Evolutionary conservation across 129 eudicot species (phyloP), one percentile per base, ranked within the genome.

Genomic region (Flaveria brownii): DNA sequence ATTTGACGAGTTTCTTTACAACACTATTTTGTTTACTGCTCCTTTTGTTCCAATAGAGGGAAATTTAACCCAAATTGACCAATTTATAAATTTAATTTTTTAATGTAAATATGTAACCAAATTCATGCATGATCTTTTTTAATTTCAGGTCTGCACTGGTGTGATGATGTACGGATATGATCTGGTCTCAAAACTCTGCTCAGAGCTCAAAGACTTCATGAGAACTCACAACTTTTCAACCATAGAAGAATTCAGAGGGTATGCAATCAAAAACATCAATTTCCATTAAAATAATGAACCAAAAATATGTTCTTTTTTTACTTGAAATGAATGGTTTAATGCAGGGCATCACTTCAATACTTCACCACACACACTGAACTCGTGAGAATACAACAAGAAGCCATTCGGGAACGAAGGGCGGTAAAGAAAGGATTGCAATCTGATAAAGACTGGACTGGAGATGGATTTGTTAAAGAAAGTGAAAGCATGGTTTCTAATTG

Each of bases 381-480:
- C 52, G 98, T 94, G 51, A 82, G 82, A 60, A 87, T 88, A 84
- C 98, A 94, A 72, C 87, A 91, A 86, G 97, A 91, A 84, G 98
- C 98, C 1, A 87, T 88, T 33, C 74, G 78, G 28, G 92, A 90
- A 68, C 81, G 96, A 74, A 77, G 70, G 80, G 98, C 96, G 5
- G 23, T 84, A 30, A 88, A 86, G 87, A 91, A 85, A 87, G 98
- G 98, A 18, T 81, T 94, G 80, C 85, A 82, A 16, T 85, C 91
- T 11, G 98, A 94, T 77, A 94, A 87, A 83, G 98, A 94, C 77
- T 94, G 98, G 98, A 94, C 98, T 0, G 97, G 98, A 28, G 98
- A 94, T 72, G 98, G 98, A 66, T 94, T 94, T 73, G 98, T 94
- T 49, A 86, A 94, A 50, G 98, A 94, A 78, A 80, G 87, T 55